Conservation (phyloP, 371 early-diverging fungal genomes). For the Encephalitozoon romaleae region DNA sequence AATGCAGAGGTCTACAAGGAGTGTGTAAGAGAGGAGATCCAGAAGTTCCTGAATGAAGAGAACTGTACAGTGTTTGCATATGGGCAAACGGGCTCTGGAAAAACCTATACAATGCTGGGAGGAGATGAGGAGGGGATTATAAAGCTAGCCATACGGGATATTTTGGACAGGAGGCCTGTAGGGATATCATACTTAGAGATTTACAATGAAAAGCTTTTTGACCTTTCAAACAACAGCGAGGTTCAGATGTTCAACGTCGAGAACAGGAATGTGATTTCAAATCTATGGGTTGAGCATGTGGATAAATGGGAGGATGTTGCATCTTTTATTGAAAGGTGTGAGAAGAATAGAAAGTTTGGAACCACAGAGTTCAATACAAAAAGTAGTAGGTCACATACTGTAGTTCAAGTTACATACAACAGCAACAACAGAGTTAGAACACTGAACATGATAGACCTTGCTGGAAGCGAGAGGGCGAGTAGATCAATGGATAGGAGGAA, state of each 20-base stretch:
- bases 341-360: slow-evolving; percentile 70
- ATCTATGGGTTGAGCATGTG: slow-evolving; percentile 60
- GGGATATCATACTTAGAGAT: slow-evolving; percentile 87
- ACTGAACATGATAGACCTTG: slow-evolving; percentile 59
- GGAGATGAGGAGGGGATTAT: slow-evolving; percentile 46
- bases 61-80: slow-evolving; percentile 58
- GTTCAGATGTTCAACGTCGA: slow-evolving; percentile 43
- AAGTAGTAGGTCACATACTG: slow-evolving; percentile 76
- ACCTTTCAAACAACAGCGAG: slow-evolving; percentile 63
- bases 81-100: slow-evolving; percentile 61
- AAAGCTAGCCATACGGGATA: slow-evolving; percentile 21
- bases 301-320: slow-evolving; percentile 70
- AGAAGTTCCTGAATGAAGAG: slow-evolving; percentile 3
- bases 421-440: slow-evolving; percentile 61
- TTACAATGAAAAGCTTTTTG: slow-evolving; percentile 74
- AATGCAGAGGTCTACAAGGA: slow-evolving; percentile 23
- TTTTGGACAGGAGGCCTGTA: slow-evolving; percentile 63
- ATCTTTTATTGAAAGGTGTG: slow-evolving; percentile 68
- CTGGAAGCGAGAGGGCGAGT: slow-evolving; percentile 59
- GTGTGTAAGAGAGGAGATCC: not conserved
- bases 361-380: slow-evolving; percentile 73
- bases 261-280: slow-evolving; percentile 28
- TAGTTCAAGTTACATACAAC: slow-evolving; percentile 71
- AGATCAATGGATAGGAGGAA: slow-evolving; percentile 47
- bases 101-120: slow-evolving; percentile 61